Evolutionary conservation across 2,329 filamentous ascomycete genomes (phyloP).

Genomic region (Madurella fahalii): DNA sequence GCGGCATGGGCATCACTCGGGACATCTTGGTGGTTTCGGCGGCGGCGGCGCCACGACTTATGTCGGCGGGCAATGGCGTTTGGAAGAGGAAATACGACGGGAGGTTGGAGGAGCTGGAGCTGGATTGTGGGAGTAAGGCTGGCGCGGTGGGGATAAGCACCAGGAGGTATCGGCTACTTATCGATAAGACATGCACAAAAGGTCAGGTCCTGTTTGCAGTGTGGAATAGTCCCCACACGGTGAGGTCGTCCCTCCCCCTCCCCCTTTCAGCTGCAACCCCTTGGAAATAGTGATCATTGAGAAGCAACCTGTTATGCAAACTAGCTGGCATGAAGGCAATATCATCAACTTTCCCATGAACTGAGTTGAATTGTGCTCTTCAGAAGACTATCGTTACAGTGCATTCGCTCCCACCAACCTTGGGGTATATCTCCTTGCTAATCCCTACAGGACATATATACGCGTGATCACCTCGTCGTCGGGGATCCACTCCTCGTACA

Average conservation of each 20-base stretch:
- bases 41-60: not conserved
- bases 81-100: not conserved
- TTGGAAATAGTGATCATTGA: too few species aligned
- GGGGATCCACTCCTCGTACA: not conserved
- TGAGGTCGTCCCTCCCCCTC: too few species aligned
- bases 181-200: not conserved
- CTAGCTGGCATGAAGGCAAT: too few species aligned
- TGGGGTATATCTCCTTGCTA: not conserved
- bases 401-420: not conserved
- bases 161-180: not conserved
- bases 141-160: not conserved
- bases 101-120: not conserved
- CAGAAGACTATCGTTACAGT: too few species aligned
- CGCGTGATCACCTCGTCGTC: not conserved
- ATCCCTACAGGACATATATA: not conserved
- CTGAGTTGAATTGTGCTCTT: too few species aligned
- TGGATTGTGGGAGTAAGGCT: not conserved
- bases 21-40: slow-evolving; percentile 12
- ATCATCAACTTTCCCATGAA: too few species aligned
- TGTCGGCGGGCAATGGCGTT: too few species aligned
- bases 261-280: too few species aligned
- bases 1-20: slow-evolving; percentile 25
- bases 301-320: too few species aligned
- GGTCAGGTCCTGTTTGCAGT: too few species aligned
- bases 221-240: too few species aligned